A percentile compares a stretch with the other conserved stretches of the same genome.
Evolutionary conservation across 257 asterid genomes (phyloP).

Genomic region (Anisodus tanguticus): DNA sequence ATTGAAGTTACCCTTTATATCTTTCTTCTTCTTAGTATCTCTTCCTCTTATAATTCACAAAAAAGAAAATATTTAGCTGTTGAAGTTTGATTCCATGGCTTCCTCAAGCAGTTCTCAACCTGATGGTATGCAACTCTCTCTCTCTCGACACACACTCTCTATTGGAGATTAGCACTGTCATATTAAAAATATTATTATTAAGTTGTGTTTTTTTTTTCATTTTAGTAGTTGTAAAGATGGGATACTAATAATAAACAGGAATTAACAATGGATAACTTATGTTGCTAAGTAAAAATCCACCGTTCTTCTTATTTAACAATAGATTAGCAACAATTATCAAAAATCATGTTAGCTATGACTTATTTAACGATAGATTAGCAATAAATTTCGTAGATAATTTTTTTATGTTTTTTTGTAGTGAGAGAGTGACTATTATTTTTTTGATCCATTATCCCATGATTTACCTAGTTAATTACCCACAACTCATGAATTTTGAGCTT

Average conservation of each 20-base stretch:
- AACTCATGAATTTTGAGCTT: background rate
- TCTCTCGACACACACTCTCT: background rate
- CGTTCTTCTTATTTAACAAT: too few relatives aligned
- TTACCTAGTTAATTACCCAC: background rate
- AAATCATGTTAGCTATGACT: background rate
- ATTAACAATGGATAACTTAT: too few relatives aligned
- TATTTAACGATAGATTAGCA: background rate
- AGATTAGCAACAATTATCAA: too few relatives aligned
- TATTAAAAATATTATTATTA: background rate
- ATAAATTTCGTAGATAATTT: background rate
- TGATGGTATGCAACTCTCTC: background rate
- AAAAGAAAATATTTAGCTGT: background rate
- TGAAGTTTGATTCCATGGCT: constrained; percentile 1
- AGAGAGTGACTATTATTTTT: background rate
- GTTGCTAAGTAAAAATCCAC: too few relatives aligned
- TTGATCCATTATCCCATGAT: background rate
- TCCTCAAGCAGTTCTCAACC: background rate
- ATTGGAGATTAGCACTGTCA: background rate
- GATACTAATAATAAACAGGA: too few relatives aligned
- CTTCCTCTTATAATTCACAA: background rate
- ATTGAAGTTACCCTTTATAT: background rate
- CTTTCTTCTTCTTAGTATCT: background rate
- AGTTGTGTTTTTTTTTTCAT: too few relatives aligned
- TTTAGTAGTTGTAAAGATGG: too few relatives aligned
- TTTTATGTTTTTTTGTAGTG: background rate